Evolutionary conservation across 202 grass and related monocot species (phyloP), one percentile per base, ranked within the genome.

Genomic region (Cymbopogon flexuosus): DNA sequence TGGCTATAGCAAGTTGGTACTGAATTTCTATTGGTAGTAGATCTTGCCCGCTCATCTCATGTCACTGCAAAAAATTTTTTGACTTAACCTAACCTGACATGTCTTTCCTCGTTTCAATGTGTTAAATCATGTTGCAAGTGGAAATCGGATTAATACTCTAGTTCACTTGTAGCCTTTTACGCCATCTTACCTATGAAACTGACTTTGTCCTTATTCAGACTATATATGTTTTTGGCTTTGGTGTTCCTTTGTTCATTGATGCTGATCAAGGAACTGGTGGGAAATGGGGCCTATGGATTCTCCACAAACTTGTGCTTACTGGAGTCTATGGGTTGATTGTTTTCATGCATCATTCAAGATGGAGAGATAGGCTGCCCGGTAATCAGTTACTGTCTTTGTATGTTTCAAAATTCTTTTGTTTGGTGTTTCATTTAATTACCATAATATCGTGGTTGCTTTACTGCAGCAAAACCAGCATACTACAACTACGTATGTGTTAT

Each of bases 361-460:
- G 96, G 96, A 99, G 83, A 87, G 96, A 96, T 68, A 87, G 92
- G 62, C 71, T 99, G 78, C 92, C 92, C 88, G 96, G 96, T 96
- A 91, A 86, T 65, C 43, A 6, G 1, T 8, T 82, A 64, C 23
- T 42, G 11, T 77, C 49, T 22, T 7, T 30, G 66, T 56, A 68
- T 81, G 34, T 2, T 83, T 62, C 68, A 68, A 78, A 18, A 13
- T 57, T n/a, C 8, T 18, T 80, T 13, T 69, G 4, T 51, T 77
- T 79, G 36, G 14, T 87, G 31, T 84, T 71, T 85, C 16, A 79
- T 61, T 72, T 27, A 27, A 27, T 27, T 27, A 68, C 22, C 70
- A 65, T 72, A 5, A 73, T 84, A 12, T 29, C 31, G 21, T 77
- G 27, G 46, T 64, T 81, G 27, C 39, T 72, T 73, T 70, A 34